These are phyloP conservation scores for Tetradesmus obliquus DNA, from an alignment of 139 green algal species.

Conservation along the genomic window DNA sequence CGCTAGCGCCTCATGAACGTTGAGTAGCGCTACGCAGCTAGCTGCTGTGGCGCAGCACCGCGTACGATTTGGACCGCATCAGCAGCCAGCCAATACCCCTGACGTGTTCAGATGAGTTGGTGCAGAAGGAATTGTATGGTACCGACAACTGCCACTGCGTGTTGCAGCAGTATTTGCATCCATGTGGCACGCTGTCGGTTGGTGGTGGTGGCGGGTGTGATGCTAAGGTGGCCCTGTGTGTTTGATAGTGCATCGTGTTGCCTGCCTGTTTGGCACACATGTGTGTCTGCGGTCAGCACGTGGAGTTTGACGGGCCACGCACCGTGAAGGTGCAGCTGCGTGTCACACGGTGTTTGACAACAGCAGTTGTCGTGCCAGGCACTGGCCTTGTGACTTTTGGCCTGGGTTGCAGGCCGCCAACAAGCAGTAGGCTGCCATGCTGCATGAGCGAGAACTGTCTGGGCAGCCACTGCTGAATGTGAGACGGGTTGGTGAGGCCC, in stretches of 20 bases:
- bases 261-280: neutral
- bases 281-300: neutral
- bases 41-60: neutral
- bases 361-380: neutral
- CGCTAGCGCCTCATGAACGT: neutral
- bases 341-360: neutral
- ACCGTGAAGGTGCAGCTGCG: neutral
- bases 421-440: no score
- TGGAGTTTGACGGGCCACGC: no score
- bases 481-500: no score
- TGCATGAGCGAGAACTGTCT: no score
- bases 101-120: neutral
- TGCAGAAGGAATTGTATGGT: neutral
- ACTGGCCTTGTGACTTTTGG: no score
- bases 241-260: no score
- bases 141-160: no score
- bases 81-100: neutral
- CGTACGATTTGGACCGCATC: neutral
- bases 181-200: no score
- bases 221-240: neutral
- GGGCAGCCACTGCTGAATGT: no score
- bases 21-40: neutral
- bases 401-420: no score
- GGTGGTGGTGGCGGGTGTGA: neutral
- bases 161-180: no score